phyloP scores from a whole-genome alignment of 257 asterid genomes.

The Henckelia pumila region DNA sequence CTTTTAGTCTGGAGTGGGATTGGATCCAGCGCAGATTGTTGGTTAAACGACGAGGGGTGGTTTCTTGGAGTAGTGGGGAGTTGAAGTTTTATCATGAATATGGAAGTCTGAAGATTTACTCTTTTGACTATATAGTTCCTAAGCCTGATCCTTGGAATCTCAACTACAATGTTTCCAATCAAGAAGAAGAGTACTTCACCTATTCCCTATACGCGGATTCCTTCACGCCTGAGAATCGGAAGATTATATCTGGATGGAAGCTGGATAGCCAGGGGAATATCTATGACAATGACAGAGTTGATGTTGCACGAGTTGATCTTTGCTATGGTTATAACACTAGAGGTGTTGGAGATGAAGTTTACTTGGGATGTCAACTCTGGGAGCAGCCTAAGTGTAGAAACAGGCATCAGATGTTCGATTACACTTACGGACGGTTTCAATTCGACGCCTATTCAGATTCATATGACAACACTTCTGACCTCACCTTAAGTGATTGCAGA shows the following conservation, averaged over 20 bases:
- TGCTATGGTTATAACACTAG: constrained; percentile 21
- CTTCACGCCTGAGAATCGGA: background rate
- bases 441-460: background rate
- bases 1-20: too few species aligned
- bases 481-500: constrained; percentile 14
- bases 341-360: background rate
- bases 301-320: background rate
- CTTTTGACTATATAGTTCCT: constrained; percentile 14
- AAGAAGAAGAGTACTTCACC: constrained; percentile 15
- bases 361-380: constrained; percentile 17
- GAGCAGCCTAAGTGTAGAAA: constrained; percentile 18
- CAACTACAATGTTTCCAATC: constrained; percentile 6
- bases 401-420: background rate
- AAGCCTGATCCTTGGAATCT: background rate
- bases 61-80: too few species aligned
- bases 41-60: too few species aligned
- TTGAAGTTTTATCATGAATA: background rate
- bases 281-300: background rate
- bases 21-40: too few species aligned
- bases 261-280: constrained; percentile 8
- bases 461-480: constrained; percentile 3
- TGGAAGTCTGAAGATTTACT: background rate
- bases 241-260: background rate
- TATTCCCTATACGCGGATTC: constrained; percentile 6
- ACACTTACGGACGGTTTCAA: background rate